Conservation (phyloP, 345 rosid genomes). For the Punica granatum region DNA sequence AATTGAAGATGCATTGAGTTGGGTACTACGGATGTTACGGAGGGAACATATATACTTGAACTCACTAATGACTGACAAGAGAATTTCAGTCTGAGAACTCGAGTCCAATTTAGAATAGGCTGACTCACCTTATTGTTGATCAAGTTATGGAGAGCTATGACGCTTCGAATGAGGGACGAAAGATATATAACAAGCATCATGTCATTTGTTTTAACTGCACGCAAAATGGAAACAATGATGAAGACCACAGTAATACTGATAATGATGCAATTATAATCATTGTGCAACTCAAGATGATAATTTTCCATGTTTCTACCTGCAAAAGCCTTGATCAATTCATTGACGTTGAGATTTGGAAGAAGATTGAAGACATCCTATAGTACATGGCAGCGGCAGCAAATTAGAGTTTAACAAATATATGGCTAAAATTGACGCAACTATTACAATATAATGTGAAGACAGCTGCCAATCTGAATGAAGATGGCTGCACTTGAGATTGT, state of each 20-base stretch:
- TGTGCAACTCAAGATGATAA: not conserved
- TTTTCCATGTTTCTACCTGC: slow-evolving; percentile 44
- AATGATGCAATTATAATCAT: not conserved
- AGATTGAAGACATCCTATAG: slow-evolving; percentile 84
- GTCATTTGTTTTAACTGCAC: slow-evolving; percentile 84
- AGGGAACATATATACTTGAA: not conserved
- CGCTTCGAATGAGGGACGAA: slow-evolving; percentile 72
- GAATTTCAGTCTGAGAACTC: not conserved
- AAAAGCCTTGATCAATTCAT: slow-evolving; percentile 65
- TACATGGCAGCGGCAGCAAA: not conserved
- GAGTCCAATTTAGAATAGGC: not conserved
- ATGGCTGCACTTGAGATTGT: not conserved
- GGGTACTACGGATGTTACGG: no score
- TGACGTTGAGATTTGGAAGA: slow-evolving; percentile 72
- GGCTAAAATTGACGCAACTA: not conserved
- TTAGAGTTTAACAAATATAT: not conserved
- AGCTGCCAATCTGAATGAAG: no score
- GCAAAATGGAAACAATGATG: slow-evolving; percentile 4
- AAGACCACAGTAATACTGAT: not conserved
- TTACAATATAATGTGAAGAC: not conserved
- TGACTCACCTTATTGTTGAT: slow-evolving; percentile 81
- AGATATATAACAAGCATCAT: slow-evolving; percentile 83
- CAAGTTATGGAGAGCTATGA: slow-evolving; percentile 89
- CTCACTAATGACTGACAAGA: not conserved
- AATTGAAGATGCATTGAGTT: no score